Evolutionary conservation across 2,329 filamentous ascomycete species (phyloP), one percentile per base, ranked within the genome.

Genomic region (Coleophoma cylindrospora): DNA sequence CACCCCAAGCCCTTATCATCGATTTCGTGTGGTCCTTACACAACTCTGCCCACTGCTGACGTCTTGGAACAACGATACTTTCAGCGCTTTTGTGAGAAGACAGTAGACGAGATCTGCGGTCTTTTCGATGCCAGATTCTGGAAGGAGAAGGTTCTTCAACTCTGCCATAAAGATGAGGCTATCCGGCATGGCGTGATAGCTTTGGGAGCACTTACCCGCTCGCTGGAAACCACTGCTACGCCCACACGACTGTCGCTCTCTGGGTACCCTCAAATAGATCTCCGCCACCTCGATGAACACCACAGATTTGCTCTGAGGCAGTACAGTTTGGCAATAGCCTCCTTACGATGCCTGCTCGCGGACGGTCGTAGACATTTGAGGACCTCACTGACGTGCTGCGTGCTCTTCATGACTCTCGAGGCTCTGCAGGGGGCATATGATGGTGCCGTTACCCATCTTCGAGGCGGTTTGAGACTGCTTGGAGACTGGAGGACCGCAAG

Each of bases 11-110:
- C 62, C 9, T 59, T 64, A 47, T 61, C 62, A 22, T 55, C 61
- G 13, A 59, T 64, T 51, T 48, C 57, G 11, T 63, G 61, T 49
- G 53, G 59, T 21, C 62, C 61, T 9, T 62, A 59, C 13, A 50
- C 57, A 47, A 58, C 58, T 19, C 60, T 64, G 47, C 57, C 60
- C 15, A 22, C 41, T 19, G 59, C 59, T 11, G 60, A 59, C 21
- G 51, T 53, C 43, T 54, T 60, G 32, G 62, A 64, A 47, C 59
- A 61, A 13, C 57, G 60, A 12, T 64, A 64, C 50, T 64, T 64
- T 50, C 61, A 64, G 49, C 54, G 60, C 8, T 64, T 64, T 45
- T 64, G 61, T 48, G 61, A 64, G 19, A 64, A 64, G 44, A 64
- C 62, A 9, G 60, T 60, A 1, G 54, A 47, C 15, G 62, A 64